Percentiles rank a stretch among this genome's conserved stretches.
These are phyloP conservation scores for Nannizziopsis arthrosporioides DNA, from an alignment of 2,329 filamentous ascomycete species.

Conservation along the genomic window DNA sequence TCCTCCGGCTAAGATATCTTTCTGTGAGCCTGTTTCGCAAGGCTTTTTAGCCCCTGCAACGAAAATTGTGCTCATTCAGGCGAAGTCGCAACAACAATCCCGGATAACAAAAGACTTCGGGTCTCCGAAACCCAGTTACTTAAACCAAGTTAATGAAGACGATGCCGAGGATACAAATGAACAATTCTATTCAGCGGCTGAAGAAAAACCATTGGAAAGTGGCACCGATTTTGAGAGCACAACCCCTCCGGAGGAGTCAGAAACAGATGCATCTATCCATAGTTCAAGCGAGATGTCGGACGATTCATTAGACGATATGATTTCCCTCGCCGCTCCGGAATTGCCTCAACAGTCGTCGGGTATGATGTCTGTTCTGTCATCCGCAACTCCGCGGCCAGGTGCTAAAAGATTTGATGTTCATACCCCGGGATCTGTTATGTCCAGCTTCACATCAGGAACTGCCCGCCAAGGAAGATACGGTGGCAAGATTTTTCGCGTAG, in stretches of 20 bases:
- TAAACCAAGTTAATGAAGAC: conserved; percentile 49
- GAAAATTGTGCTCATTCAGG: conserved; percentile 63
- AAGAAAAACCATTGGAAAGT: conserved; percentile 49
- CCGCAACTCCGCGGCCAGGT: conserved; percentile 66
- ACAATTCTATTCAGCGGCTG: conserved; percentile 82
- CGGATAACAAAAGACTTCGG: conserved; percentile 25
- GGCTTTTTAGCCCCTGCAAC: conserved; percentile 66
- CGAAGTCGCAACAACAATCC: conserved; percentile 29
- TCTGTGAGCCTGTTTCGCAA: conserved; percentile 92
- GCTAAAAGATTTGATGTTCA: conserved; percentile 59
- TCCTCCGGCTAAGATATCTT: conserved; percentile 72
- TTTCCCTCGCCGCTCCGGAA: conserved; percentile 70
- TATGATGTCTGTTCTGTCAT: conserved; percentile 64
- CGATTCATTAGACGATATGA: conserved; percentile 86
- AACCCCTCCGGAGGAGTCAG: conserved; percentile 48
- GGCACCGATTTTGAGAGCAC: conserved; percentile 42
- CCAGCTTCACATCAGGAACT: conserved; percentile 74
- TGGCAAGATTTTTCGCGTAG: conserved; percentile 72
- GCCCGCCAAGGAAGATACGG: conserved; percentile 59
- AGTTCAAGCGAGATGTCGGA: conserved; percentile 70
- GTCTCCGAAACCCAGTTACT: conserved; percentile 40
- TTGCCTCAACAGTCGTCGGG: conserved; percentile 68
- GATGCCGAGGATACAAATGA: conserved; percentile 76
- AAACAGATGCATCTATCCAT: conserved; percentile 41
- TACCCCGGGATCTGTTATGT: conserved; percentile 81